Evolutionary conservation across 306 rosid species (phyloP), one percentile per base, ranked within the genome.

Genomic region (Heteromeles arbutifolia): DNA sequence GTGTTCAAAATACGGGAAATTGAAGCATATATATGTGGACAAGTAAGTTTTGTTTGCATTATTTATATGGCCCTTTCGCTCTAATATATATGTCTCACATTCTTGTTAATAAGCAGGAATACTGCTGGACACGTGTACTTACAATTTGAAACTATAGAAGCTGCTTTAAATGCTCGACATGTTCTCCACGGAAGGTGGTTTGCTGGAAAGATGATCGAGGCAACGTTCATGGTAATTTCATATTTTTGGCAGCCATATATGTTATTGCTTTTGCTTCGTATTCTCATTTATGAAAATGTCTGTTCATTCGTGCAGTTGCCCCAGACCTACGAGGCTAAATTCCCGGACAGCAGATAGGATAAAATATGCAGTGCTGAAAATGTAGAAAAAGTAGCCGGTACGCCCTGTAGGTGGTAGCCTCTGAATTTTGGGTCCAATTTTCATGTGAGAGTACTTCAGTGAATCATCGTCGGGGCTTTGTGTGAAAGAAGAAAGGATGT

Each of bases 131-230:
- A 84, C 56, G 97, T 57, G 93, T 95, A 87, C 75, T 77, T 95
- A 63, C 74, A 85, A 73, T 95, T 92, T 68, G 97, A 89, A 48
- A 80, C 75, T 31, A 78, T 96, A 18, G 86, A 92, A 85, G 75
- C 92, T 76, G 93, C 99, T 37, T 74, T 79, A 14, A 78, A 82
- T 72, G 91, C 99, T 26, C 97, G 93, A 58, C 87, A 86, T 44
- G 89, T 96, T 79, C 93, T 95, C 71, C 93, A 95, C 79, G 99
- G 98, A 68, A 86, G 99, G 86, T 95, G 99, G 99, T 95, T 95
- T 87, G 99, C 99, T 32, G 99, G 97, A 81, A 92, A 95, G 87
- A 92, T 95, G 97, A 92, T 95, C 56, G 90, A 92, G 19, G 96
- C 98, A 34, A 84, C 92, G 66, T 92, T 73, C 79, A 88, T 94